Percentiles rank a stretch among this genome's conserved stretches.
Evolutionary conservation across 805 yeast species (phyloP).

Genomic region (Kluyveromyces aestuarii): DNA sequence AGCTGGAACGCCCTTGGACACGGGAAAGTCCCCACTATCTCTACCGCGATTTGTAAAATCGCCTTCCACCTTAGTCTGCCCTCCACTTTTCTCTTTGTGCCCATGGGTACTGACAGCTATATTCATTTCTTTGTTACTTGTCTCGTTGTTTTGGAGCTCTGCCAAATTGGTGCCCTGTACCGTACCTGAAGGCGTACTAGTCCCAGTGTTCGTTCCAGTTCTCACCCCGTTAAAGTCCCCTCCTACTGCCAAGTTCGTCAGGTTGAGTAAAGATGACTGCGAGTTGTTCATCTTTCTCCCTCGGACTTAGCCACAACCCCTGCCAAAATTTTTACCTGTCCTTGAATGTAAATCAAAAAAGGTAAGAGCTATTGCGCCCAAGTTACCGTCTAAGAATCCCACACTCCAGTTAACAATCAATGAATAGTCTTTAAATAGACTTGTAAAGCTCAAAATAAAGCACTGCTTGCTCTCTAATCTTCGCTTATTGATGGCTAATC

Average conservation of each 20-base stretch:
- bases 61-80: not conserved
- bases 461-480: no score
- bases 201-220: not conserved
- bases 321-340: no score
- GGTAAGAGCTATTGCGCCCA: no score
- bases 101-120: no score
- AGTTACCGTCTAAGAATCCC: no score
- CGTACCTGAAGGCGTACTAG: not conserved
- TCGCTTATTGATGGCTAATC: no score
- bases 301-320: not conserved
- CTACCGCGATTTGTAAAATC: not conserved
- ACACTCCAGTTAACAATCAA: no score
- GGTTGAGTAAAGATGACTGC: constrained; percentile 1
- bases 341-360: not conserved
- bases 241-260: not conserved
- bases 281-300: not conserved
- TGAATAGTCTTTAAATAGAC: no score
- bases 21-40: not conserved
- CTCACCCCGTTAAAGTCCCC: not conserved
- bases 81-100: not conserved
- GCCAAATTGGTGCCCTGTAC: not conserved
- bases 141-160: not conserved
- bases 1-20: not conserved
- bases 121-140: not conserved
- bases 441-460: no score